phyloP scores from a whole-genome alignment of 164 flowering plant genomes.

The Pachysandra terminalis region DNA sequence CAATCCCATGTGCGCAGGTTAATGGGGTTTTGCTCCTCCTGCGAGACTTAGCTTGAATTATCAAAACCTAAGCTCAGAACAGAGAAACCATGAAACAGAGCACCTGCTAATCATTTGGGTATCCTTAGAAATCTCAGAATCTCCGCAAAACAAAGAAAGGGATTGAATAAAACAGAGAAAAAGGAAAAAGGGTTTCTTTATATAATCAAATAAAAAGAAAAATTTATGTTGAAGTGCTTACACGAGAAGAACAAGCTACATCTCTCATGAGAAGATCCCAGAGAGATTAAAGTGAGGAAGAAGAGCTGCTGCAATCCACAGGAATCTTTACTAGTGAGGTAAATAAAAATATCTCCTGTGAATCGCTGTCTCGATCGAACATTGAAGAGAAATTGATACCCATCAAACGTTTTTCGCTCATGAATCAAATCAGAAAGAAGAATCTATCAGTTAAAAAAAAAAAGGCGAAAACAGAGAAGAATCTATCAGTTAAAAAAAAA shows the following conservation, averaged over 20 bases:
- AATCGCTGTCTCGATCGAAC: conserved; percentile 22
- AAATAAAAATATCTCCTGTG: conserved; percentile 20
- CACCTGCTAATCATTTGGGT: neutral
- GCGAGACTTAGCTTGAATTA: conserved; percentile 15
- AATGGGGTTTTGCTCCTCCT: conserved; percentile 10
- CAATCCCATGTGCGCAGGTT: conserved; percentile 44
- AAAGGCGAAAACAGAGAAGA: no score
- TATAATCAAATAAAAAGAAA: neutral
- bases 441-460: neutral
- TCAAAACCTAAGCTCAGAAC: neutral
- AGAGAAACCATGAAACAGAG: conserved; percentile 4
- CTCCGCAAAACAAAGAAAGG: neutral
- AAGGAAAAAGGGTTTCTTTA: neutral
- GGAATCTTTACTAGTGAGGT: neutral
- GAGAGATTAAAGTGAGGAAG: neutral
- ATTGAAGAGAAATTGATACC: conserved; percentile 19
- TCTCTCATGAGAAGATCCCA: neutral
- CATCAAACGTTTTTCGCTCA: conserved; percentile 29
- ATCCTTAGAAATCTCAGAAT: conserved; percentile 5
- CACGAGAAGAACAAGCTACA: neutral
- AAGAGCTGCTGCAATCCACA: conserved; percentile 3
- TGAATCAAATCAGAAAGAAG: conserved; percentile 4
- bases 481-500: no score
- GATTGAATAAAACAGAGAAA: no score
- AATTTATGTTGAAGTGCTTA: neutral